Base-by-base conservation (phyloP, 495 filamentous ascomycete genomes). In the Trichocladium uniseriatum region DNA sequence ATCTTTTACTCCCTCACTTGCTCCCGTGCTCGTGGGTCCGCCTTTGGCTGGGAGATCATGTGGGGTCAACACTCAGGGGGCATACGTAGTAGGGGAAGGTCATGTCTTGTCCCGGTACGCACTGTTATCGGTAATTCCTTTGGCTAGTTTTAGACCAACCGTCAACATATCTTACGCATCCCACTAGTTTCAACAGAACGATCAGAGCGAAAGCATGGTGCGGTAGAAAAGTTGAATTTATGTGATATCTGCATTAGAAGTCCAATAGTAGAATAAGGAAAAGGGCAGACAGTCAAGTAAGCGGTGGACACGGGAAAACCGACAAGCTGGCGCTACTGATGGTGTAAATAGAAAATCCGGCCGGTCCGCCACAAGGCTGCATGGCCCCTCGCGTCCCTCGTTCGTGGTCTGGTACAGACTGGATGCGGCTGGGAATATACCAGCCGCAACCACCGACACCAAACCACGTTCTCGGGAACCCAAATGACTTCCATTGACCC, bases 231-330 rank as follows among this genome's bases (percentile, higher is more conserved):
- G 60, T 64, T 58, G 49, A 68, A 68, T 72, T 65, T 64, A 56
- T 57, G 49, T 71, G 71, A 73, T 75, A 73, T 75, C 67, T 72
- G 70, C 64, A 74, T 76, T 74, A 76, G 69, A 73, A 73, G 64
- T 65, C 63, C 69, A 70, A 61, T 74, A 75, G 53, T 68, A 72
- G 59, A 70, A 51, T 45, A 57, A 61, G 62, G 59, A 56, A 67
- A 65, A 69, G 59, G 60, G 57, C 66, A 58, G 53, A 43, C 43
- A 55, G 24, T 50, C 42, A 66, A 63, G 59, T 58, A 57, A 52
- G 54, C 57, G 55, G 54, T 51, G 47, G 47, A 49, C 54, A 50
- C 42, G 55, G 57, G 53, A 51, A 45, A 53, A 51, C 41, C 53
- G 43, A 49, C 43, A 43, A 45, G 39, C 31, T 40, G 52, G 47